A percentile compares a stretch with the other conserved stretches of the same genome.
These are phyloP conservation scores for Umbellularia californica DNA, from an alignment of 164 flowering plant genomes.

Conservation along the genomic window DNA sequence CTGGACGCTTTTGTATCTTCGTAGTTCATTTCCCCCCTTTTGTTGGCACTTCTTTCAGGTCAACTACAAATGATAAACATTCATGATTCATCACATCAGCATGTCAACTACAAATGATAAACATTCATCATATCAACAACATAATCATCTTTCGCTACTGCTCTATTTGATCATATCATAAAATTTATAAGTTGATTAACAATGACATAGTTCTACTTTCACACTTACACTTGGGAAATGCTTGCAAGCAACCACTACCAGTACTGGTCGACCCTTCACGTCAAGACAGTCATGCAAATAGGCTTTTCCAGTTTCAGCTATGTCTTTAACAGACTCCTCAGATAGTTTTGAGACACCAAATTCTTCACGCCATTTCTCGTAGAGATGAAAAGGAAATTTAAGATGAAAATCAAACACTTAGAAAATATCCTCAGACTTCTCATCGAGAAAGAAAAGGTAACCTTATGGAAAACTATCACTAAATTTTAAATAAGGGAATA, in stretches of 20 bases:
- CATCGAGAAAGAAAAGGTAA: neutral
- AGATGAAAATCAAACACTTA: neutral
- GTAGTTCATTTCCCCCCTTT: no score
- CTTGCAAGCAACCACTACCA: slow-evolving; percentile 73
- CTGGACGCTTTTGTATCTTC: no score
- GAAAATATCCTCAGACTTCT: neutral
- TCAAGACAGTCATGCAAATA: slow-evolving; percentile 82
- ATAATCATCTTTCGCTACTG: neutral
- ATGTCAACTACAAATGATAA: no score
- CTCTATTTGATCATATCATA: neutral
- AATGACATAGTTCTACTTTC: slow-evolving; percentile 1
- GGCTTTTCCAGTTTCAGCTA: slow-evolving; percentile 68
- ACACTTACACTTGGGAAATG: slow-evolving; percentile 70
- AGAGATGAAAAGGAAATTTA: slow-evolving; percentile 11
- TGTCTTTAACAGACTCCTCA: slow-evolving; percentile 48
- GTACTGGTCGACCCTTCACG: slow-evolving; percentile 72
- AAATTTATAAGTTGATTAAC: neutral
- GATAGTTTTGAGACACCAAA: slow-evolving; percentile 66
- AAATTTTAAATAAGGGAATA: neutral
- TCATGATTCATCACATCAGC: no score
- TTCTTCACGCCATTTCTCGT: slow-evolving; percentile 86
- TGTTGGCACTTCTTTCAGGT: no score
- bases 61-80: no score
- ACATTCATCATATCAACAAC: no score
- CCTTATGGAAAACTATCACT: neutral